Percentiles rank a stretch among this genome's conserved stretches.
phyloP scores from a whole-genome alignment of 2,329 filamentous ascomycete genomes.

The Neopestalotiopsis sp. region DNA sequence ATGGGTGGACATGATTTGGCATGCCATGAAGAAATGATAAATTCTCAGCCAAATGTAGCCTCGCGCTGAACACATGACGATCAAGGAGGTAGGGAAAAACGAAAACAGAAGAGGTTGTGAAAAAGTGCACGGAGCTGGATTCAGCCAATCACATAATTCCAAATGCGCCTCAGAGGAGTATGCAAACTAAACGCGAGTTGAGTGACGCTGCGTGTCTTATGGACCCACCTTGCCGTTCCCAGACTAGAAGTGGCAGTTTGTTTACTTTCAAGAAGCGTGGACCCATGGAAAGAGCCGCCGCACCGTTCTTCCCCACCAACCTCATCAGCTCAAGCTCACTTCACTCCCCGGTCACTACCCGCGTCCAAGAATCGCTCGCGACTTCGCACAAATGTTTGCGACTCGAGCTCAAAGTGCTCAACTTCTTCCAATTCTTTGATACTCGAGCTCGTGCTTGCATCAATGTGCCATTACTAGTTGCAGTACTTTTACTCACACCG shows the following conservation, averaged over 20 bases:
- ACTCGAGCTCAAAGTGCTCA: not conserved
- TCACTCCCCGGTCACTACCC: not conserved
- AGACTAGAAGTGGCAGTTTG: conserved; percentile 21
- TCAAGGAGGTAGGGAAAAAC: not conserved
- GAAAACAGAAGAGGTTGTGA: not conserved
- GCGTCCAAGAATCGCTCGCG: not conserved
- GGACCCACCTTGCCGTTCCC: conserved; percentile 15
- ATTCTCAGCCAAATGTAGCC: too few relatives aligned
- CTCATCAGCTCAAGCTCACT: not conserved
- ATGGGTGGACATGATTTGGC: too few relatives aligned
- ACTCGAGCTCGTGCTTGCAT: conserved; percentile 11
- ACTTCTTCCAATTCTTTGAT: not conserved
- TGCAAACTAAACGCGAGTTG: too few relatives aligned
- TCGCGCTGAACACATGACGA: too few relatives aligned
- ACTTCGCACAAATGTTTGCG: conserved; percentile 3
- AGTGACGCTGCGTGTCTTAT: not conserved
- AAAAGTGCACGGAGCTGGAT: not conserved
- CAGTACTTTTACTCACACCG: conserved; percentile 11
- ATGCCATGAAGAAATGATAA: too few relatives aligned
- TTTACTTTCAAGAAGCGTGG: conserved; percentile 14
- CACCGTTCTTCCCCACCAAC: not conserved
- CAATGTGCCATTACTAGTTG: not conserved
- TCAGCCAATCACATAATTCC: not conserved
- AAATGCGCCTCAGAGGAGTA: not conserved
- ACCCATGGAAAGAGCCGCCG: conserved; percentile 9